A percentile compares a stretch with the other conserved stretches of the same genome.
Evolutionary conservation across 2,329 filamentous ascomycete species (phyloP).

Genomic region (Huntiella omanensis): DNA sequence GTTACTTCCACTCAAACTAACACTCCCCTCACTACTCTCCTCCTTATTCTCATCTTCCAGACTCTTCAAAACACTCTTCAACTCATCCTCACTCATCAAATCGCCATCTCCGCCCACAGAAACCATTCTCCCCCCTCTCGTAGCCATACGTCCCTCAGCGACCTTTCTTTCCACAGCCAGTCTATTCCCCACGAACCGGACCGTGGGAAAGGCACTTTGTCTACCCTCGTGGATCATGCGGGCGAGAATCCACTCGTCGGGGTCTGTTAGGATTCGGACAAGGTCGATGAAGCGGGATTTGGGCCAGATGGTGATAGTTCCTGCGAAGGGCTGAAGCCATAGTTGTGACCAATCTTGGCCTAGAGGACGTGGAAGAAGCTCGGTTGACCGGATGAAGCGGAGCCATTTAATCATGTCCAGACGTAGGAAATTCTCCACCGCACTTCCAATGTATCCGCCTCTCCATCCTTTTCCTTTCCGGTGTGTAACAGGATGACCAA

Average conservation of each 20-base stretch:
- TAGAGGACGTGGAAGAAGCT: slow-evolving; percentile 72
- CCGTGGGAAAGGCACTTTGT: slow-evolving; percentile 73
- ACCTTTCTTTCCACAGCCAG: slow-evolving; percentile 60
- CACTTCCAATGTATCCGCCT: slow-evolving; percentile 82
- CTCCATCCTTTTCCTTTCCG: slow-evolving; percentile 87
- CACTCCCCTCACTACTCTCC: slow-evolving; percentile 1
- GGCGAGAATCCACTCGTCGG: slow-evolving; percentile 52
- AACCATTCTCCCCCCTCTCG: slow-evolving; percentile 30
- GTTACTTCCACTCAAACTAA: background rate
- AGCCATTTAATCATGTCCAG: slow-evolving; percentile 96
- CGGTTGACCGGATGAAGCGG: slow-evolving; percentile 78
- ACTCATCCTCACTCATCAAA: slow-evolving; percentile 42
- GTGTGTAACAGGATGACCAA: slow-evolving; percentile 86
- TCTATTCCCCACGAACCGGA: slow-evolving; percentile 79
- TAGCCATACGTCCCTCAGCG: slow-evolving; percentile 38
- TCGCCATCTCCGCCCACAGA: slow-evolving; percentile 28
- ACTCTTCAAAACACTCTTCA: slow-evolving; percentile 27
- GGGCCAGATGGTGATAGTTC: slow-evolving; percentile 93
- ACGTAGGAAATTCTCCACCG: slow-evolving; percentile 86
- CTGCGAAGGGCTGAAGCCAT: slow-evolving; percentile 87
- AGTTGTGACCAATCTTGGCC: slow-evolving; percentile 95
- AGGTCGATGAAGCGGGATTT: slow-evolving; percentile 65
- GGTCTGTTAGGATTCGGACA: slow-evolving; percentile 69
- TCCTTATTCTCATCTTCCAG: slow-evolving; percentile 14
- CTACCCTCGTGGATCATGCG: slow-evolving; percentile 83